These are phyloP conservation scores for Spencermartinsiella europaea DNA, from an alignment of 805 yeast species.

Conservation along the genomic window DNA sequence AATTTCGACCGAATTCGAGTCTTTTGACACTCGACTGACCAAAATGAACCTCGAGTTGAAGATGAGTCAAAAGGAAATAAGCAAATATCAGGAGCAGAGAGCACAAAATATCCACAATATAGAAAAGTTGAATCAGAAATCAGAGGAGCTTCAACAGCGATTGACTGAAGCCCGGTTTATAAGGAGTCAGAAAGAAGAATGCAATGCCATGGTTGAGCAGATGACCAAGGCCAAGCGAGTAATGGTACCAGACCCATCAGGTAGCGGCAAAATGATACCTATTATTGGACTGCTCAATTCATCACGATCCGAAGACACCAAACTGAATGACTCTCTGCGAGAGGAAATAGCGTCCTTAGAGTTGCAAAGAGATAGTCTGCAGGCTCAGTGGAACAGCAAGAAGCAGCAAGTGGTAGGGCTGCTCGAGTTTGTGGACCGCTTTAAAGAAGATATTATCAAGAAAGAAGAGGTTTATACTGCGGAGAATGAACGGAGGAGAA, in stretches of 20 bases:
- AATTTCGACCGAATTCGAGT: conserved; percentile 13
- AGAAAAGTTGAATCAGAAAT: conserved; percentile 11
- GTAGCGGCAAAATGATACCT: conserved; percentile 6
- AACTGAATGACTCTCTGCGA: conserved; percentile 16
- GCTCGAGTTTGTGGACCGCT: conserved; percentile 20
- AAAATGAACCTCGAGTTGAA: conserved; percentile 22
- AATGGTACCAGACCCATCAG: conserved; percentile 7
- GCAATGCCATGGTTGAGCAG: conserved; percentile 20
- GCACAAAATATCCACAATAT: conserved; percentile 12
- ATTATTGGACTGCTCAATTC: conserved; percentile 20
- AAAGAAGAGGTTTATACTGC: conserved; percentile 11
- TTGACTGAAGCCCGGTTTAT: conserved; percentile 16
- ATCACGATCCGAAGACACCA: conserved; percentile 20
- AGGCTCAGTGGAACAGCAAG: conserved; percentile 21
- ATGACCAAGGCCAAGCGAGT: conserved; percentile 20
- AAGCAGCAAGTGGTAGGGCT: conserved; percentile 21
- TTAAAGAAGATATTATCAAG: conserved; percentile 17
- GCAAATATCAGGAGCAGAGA: conserved; percentile 18
- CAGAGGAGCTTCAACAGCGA: conserved; percentile 17
- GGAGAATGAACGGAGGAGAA: conserved; percentile 5
- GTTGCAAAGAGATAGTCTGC: conserved; percentile 13
- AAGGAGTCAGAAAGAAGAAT: conserved; percentile 24
- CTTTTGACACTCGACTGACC: conserved; percentile 13
- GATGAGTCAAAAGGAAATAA: conserved; percentile 20
- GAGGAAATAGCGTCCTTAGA: conserved; percentile 25